Percentiles rank a stretch among this genome's conserved stretches.
Evolutionary conservation across 495 filamentous ascomycete species (phyloP).

Genomic region (Cryomyces minteri): DNA sequence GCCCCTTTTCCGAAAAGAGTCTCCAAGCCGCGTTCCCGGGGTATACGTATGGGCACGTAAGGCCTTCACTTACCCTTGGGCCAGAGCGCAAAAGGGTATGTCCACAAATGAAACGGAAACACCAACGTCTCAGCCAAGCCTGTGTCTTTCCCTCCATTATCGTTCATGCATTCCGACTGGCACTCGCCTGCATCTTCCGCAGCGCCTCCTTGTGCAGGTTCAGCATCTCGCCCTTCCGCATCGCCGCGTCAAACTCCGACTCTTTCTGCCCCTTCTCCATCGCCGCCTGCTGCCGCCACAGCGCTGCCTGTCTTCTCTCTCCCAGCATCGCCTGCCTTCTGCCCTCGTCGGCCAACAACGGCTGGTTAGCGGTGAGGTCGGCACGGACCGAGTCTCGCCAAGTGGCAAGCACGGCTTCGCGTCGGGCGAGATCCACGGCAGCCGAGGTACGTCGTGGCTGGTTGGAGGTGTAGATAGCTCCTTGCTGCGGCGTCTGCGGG

Average conservation of each 20-base stretch:
- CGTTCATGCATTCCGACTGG: conserved; percentile 21
- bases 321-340: conserved; percentile 18
- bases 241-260: conserved; percentile 47
- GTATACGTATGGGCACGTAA: no score
- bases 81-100: no score
- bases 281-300: conserved; percentile 25
- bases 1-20: no score
- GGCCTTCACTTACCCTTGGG: no score
- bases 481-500: no score
- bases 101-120: no score
- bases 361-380: conserved; percentile 32
- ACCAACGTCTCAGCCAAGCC: no score
- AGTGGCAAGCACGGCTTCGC: conserved; percentile 47
- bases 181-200: conserved; percentile 61
- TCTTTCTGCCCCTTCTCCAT: conserved; percentile 19
- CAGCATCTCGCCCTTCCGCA: conserved; percentile 58
- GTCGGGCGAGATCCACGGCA: conserved; percentile 22
- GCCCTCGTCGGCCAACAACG: conserved; percentile 17
- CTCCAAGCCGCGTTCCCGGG: no score
- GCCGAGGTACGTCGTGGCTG: conserved; percentile 32
- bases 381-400: conserved; percentile 56
- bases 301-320: conserved; percentile 28
- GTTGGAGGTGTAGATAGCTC: conserved; percentile 30
- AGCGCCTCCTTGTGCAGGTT: conserved; percentile 68
- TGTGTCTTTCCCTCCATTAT: no score